A percentile compares a stretch with the other conserved stretches of the same genome.
These are phyloP conservation scores for Candida sanyaensis DNA, from an alignment of 1,139 yeast species.

Conservation along the genomic window DNA sequence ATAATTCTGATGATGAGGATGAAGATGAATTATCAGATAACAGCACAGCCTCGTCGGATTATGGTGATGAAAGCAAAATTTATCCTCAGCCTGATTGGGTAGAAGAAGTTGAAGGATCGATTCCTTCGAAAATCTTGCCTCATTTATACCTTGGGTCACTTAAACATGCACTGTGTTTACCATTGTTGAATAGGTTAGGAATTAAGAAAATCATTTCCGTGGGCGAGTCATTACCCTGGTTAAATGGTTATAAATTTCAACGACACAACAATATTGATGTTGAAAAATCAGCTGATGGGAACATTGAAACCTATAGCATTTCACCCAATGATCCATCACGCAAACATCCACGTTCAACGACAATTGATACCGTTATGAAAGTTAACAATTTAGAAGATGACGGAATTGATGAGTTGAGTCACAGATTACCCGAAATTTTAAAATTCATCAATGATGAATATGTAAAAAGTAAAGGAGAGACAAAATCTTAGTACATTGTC, in stretches of 20 bases:
- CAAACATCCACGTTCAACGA: slow-evolving; percentile 10
- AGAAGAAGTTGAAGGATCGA: slow-evolving; percentile 54
- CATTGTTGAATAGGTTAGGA: slow-evolving; percentile 63
- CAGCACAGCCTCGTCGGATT: slow-evolving; percentile 6
- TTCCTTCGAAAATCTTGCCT: slow-evolving; percentile 76
- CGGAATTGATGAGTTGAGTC: slow-evolving; percentile 45
- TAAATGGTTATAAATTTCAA: slow-evolving; percentile 33
- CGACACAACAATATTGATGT: slow-evolving; percentile 25
- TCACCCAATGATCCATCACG: slow-evolving; percentile 15
- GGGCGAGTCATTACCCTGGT: slow-evolving; percentile 80
- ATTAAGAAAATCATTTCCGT: slow-evolving; percentile 81
- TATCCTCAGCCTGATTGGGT: slow-evolving; percentile 32
- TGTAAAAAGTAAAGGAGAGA: slow-evolving; percentile 25
- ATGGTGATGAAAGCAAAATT: slow-evolving; percentile 4
- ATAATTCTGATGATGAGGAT: slow-evolving; percentile 5
- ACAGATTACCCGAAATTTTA: slow-evolving; percentile 37
- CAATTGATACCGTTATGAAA: slow-evolving; percentile 40
- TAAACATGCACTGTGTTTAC: slow-evolving; percentile 75
- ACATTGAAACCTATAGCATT: slow-evolving; percentile 34
- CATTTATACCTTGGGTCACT: slow-evolving; percentile 86
- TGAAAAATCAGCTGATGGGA: slow-evolving; percentile 30
- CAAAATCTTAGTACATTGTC: slow-evolving; percentile 47
- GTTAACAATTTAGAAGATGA: slow-evolving; percentile 51
- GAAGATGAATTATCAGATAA: not conserved
- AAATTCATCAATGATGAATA: slow-evolving; percentile 37